Conservation (phyloP, 2,329 filamentous ascomycete genomes). For the Botrytis deweyae region DNA sequence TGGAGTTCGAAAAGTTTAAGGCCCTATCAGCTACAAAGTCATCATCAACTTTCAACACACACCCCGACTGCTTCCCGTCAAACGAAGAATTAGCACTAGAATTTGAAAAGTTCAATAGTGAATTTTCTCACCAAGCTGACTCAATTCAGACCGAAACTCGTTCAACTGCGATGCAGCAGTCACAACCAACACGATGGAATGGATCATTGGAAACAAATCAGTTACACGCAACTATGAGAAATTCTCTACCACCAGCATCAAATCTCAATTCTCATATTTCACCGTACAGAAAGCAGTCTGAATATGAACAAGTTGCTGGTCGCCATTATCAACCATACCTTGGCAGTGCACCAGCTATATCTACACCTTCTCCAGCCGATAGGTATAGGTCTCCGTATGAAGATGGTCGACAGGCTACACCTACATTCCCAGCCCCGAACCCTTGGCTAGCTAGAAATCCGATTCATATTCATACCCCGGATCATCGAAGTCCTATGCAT, state of each 20-base stretch:
- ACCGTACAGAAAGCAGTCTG: neutral
- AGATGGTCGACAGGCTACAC: neutral
- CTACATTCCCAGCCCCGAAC: neutral
- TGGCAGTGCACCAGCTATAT: neutral
- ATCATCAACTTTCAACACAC: neutral
- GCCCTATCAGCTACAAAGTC: neutral
- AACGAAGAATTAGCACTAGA: constrained; percentile 5
- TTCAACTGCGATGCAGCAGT: neutral
- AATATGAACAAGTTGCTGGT: neutral
- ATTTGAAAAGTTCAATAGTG: constrained; percentile 9
- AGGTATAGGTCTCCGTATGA: neutral
- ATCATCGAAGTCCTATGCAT: neutral
- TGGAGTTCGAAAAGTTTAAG: constrained; percentile 7
- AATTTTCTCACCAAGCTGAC: neutral
- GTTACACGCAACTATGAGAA: neutral
- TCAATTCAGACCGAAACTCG: neutral
- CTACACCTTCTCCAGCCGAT: neutral
- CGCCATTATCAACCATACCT: neutral
- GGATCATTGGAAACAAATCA: neutral
- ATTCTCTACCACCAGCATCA: neutral
- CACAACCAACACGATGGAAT: neutral
- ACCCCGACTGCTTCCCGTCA: neutral
- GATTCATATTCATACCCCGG: neutral
- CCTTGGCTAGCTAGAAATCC: neutral
- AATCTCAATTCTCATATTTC: neutral